Percentiles rank a stretch among this genome's conserved stretches.
Conservation (phyloP, 208 protist genomes). For the Leptomonas seymouri region DNA sequence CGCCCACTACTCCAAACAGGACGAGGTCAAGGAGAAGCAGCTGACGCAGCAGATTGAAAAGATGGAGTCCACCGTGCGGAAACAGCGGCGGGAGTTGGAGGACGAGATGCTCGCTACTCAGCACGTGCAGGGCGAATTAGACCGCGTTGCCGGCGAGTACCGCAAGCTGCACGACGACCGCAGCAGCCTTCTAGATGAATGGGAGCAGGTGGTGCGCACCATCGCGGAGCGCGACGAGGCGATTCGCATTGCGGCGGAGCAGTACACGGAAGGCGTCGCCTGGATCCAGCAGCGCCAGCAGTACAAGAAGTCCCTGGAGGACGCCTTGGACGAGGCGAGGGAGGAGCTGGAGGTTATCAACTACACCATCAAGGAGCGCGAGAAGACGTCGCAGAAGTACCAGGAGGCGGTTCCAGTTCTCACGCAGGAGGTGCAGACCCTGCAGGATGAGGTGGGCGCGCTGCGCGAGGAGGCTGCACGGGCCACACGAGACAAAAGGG, state of each 20-base stretch:
- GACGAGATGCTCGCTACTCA: conserved; percentile 86
- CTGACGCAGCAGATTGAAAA: conserved; percentile 85
- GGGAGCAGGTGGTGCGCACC: conserved; percentile 84
- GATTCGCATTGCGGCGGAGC: conserved; percentile 75
- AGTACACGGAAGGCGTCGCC: conserved; percentile 72
- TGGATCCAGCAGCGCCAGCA: conserved; percentile 74
- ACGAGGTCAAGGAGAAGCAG: conserved; percentile 87
- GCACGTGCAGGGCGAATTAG: conserved; percentile 90
- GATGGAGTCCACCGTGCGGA: conserved; percentile 57
- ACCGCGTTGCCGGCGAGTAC: conserved; percentile 93
- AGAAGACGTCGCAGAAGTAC: conserved; percentile 53
- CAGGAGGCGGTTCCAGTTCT: conserved; percentile 45
- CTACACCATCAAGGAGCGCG: conserved; percentile 57
- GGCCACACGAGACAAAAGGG: conserved; percentile 51
- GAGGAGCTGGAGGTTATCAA: conserved; percentile 56
- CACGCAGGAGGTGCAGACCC: conserved; percentile 49
- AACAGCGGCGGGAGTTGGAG: conserved; percentile 59
- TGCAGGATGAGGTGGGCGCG: conserved; percentile 85
- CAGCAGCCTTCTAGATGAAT: conserved; percentile 88
- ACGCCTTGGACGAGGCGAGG: conserved; percentile 39
- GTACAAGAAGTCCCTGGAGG: conserved; percentile 38
- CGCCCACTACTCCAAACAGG: conserved; percentile 88
- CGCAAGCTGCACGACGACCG: conserved; percentile 86
- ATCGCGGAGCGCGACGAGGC: conserved; percentile 90
- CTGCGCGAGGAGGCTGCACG: conserved; percentile 65